Percentiles rank a stretch among this genome's conserved stretches.
phyloP scores from a whole-genome alignment of 768 basidiomycete species.

The Hypholoma sublateritium region DNA sequence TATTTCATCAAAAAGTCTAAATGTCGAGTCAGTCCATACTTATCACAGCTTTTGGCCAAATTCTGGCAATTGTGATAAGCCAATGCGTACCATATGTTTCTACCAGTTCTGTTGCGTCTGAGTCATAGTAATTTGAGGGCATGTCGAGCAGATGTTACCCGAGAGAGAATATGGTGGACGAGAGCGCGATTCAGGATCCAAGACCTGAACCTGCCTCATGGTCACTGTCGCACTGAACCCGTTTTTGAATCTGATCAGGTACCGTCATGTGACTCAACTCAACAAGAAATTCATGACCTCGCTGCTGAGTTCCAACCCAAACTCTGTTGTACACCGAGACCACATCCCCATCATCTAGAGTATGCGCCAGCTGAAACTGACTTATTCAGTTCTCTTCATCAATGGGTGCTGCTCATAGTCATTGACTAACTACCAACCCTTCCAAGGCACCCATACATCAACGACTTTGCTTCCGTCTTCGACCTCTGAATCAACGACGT shows the following conservation, averaged over 20 bases:
- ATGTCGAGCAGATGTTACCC: conserved; percentile 35
- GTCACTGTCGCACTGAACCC: conserved; percentile 19
- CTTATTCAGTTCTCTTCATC: no score
- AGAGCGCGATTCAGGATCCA: conserved; percentile 24
- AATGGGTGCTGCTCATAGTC: no score
- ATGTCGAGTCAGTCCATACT: conserved; percentile 16
- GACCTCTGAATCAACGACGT: conserved; percentile 69
- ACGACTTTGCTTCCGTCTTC: conserved; percentile 54
- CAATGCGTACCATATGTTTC: conserved; percentile 82
- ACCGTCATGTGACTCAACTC: conserved; percentile 10
- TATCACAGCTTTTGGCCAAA: not conserved
- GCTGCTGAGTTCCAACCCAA: no score
- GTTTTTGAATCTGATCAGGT: conserved; percentile 21
- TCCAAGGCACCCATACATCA: conserved; percentile 90
- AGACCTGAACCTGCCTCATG: conserved; percentile 29
- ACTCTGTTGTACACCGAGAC: no score
- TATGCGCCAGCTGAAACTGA: no score
- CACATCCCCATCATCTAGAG: no score
- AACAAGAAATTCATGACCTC: not conserved
- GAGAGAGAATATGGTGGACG: conserved; percentile 15
- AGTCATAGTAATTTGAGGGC: conserved; percentile 66
- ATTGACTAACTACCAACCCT: conserved; percentile 66
- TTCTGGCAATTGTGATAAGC: not conserved
- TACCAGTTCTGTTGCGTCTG: conserved; percentile 87
- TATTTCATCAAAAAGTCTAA: conserved; percentile 98